phyloP scores from a whole-genome alignment of 1,139 yeast genomes.

The Yamadazyma songkhlaensis region DNA sequence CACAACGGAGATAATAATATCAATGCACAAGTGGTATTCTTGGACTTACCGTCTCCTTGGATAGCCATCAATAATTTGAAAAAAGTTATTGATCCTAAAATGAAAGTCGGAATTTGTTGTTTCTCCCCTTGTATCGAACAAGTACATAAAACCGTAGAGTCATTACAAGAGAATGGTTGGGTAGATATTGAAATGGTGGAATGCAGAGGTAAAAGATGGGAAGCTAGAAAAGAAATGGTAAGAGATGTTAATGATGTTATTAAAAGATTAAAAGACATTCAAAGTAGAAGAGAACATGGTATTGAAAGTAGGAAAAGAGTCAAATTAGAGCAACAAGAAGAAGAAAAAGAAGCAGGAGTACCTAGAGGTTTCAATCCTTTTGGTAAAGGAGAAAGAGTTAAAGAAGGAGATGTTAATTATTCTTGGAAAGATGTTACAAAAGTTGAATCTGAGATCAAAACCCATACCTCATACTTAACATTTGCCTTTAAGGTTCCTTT shows the following conservation, averaged over 20 bases:
- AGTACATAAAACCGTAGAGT: slow-evolving; percentile 79
- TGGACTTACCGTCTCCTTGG: slow-evolving; percentile 98
- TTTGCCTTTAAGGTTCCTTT: slow-evolving; percentile 53
- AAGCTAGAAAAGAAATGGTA: slow-evolving; percentile 87
- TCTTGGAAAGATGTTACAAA: slow-evolving; percentile 83
- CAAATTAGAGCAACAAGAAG: slow-evolving; percentile 15
- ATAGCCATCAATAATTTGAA: slow-evolving; percentile 80
- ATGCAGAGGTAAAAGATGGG: slow-evolving; percentile 83
- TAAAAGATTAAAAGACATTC: slow-evolving; percentile 76
- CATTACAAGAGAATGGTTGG: slow-evolving; percentile 78
- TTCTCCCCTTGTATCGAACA: slow-evolving; percentile 98
- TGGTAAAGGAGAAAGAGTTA: slow-evolving; percentile 77
- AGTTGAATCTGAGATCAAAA: slow-evolving; percentile 80
- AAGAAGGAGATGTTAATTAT: slow-evolving; percentile 80
- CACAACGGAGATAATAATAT: slow-evolving; percentile 24
- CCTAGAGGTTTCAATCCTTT: slow-evolving; percentile 66
- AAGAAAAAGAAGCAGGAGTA: neutral
- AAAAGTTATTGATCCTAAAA: slow-evolving; percentile 52
- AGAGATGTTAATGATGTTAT: slow-evolving; percentile 79
- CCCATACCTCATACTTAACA: slow-evolving; percentile 91
- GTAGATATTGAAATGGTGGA: slow-evolving; percentile 91
- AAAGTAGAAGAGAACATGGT: slow-evolving; percentile 71
- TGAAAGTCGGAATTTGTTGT: slow-evolving; percentile 75
- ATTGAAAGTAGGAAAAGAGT: slow-evolving; percentile 51
- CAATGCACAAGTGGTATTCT: slow-evolving; percentile 70